Evolutionary conservation across 768 basidiomycete species (phyloP).

Genomic region (Mycena vulgaris): DNA sequence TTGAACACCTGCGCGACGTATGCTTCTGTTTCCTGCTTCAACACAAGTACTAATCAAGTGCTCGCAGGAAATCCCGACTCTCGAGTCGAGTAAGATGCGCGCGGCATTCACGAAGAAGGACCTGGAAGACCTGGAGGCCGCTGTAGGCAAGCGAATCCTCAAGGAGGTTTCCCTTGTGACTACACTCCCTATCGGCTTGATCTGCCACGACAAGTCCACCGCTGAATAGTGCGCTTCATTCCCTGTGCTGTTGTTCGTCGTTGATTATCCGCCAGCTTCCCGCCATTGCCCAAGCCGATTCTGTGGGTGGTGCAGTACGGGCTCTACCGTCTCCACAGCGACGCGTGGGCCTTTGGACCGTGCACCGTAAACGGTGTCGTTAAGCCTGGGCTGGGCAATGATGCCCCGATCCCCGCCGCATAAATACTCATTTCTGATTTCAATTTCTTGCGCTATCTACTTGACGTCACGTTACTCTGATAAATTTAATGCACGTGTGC

Average conservation of each 20-base stretch:
- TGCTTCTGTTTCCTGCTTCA: constrained; percentile 9
- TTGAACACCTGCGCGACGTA: constrained; percentile 48
- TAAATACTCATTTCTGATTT: no score
- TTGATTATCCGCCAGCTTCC: constrained; percentile 41
- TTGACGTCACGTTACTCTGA: neutral
- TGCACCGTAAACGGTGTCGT: constrained; percentile 44
- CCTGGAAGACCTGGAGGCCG: constrained; percentile 43
- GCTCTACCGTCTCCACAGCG: constrained; percentile 45
- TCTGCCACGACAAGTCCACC: constrained; percentile 42
- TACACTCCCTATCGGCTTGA: constrained; percentile 43
- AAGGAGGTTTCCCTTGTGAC: constrained; percentile 43
- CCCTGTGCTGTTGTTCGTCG: neutral
- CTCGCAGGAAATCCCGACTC: constrained; percentile 46
- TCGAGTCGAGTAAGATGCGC: constrained; percentile 45
- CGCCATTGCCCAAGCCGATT: constrained; percentile 46
- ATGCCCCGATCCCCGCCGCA: constrained; percentile 10
- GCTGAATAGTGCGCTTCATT: constrained; percentile 37
- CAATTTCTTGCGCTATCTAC: neutral
- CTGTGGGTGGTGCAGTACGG: constrained; percentile 45
- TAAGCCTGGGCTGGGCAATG: constrained; percentile 37
- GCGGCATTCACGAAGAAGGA: constrained; percentile 46
- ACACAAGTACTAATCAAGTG: neutral
- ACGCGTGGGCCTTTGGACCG: constrained; percentile 52
- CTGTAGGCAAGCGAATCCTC: constrained; percentile 43
- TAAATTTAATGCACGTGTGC: no score